Evolutionary conservation across 139 green algal species (phyloP).

Genomic region (Micractinium conductrix): DNA sequence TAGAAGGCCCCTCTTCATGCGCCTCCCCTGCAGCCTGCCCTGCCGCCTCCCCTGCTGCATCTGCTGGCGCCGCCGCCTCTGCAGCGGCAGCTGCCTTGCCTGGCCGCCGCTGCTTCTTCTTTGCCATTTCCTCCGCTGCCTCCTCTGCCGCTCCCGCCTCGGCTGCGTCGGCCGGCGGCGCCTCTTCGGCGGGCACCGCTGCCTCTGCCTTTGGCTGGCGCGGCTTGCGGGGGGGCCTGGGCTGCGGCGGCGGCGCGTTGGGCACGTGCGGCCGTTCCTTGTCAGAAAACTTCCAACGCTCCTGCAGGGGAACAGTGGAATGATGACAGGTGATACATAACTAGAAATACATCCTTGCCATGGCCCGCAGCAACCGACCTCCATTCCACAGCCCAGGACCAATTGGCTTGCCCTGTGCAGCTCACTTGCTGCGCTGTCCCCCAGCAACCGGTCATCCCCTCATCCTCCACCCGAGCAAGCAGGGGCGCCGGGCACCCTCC

Average conservation of each 20-base stretch:
- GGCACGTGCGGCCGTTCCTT: neutral
- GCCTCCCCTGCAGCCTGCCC: neutral
- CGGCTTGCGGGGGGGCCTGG: neutral
- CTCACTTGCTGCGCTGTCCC: too few relatives aligned
- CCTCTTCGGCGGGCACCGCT: neutral
- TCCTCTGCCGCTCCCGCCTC: neutral
- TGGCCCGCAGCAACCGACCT: too few relatives aligned
- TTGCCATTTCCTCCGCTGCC: neutral
- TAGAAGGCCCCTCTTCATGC: neutral
- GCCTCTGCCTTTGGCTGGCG: neutral
- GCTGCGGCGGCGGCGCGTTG: neutral
- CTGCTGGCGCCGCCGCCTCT: constrained; percentile 3
- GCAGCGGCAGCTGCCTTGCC: neutral
- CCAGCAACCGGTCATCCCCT: too few relatives aligned
- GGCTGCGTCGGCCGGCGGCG: neutral
- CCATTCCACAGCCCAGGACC: too few relatives aligned
- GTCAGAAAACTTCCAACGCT: constrained; percentile 23
- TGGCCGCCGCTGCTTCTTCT: neutral
- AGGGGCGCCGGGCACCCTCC: too few relatives aligned
- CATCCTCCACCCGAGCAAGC: too few relatives aligned
- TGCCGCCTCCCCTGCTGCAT: neutral
- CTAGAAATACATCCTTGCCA: too few relatives aligned
- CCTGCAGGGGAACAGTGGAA: neutral
- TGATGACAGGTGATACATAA: too few relatives aligned
- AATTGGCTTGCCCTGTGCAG: too few relatives aligned